These are phyloP conservation scores for Cyclotella baltica DNA, from an alignment of 108 stramenopile genomes.

Conservation along the genomic window DNA sequence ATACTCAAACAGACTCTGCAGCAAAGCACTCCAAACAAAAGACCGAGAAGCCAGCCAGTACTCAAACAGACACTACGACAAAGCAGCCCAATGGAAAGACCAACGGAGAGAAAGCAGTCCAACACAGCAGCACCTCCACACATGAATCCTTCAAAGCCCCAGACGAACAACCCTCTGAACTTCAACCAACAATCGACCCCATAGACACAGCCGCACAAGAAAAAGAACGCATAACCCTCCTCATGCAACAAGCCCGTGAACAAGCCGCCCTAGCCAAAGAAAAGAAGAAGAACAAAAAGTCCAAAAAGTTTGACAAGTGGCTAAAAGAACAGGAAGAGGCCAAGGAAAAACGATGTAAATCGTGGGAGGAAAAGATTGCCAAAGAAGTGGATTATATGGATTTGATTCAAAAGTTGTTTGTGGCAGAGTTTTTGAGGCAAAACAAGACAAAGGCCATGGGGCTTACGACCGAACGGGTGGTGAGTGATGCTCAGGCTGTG, in stretches of 20 bases:
- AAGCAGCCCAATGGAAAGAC: neutral
- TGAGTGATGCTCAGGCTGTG: constrained; percentile 23
- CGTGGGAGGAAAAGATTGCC: constrained; percentile 30
- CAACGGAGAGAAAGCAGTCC: neutral
- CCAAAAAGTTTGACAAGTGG: constrained; percentile 35
- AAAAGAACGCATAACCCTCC: constrained; percentile 22
- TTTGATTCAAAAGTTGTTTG: constrained; percentile 31
- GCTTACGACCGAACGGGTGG: constrained; percentile 19
- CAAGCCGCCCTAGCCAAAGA: constrained; percentile 30
- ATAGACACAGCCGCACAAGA: constrained; percentile 15
- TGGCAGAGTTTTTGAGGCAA: constrained; percentile 51
- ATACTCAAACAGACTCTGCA: too few species aligned
- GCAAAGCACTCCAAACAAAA: too few species aligned
- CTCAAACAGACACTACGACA: too few species aligned
- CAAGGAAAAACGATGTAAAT: constrained; percentile 27
- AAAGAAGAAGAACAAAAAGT: constrained; percentile 41
- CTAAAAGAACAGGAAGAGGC: constrained; percentile 32
- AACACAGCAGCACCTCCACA: neutral
- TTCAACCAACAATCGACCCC: neutral
- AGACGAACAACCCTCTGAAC: neutral
- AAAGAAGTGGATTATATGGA: constrained; percentile 37
- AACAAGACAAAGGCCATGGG: constrained; percentile 29
- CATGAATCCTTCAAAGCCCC: neutral
- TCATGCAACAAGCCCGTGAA: constrained; percentile 28
- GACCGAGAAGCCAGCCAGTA: too few species aligned